These are phyloP conservation scores for Colletotrichum euphorbiae DNA, from an alignment of 2,329 filamentous ascomycete genomes.

Conservation along the genomic window DNA sequence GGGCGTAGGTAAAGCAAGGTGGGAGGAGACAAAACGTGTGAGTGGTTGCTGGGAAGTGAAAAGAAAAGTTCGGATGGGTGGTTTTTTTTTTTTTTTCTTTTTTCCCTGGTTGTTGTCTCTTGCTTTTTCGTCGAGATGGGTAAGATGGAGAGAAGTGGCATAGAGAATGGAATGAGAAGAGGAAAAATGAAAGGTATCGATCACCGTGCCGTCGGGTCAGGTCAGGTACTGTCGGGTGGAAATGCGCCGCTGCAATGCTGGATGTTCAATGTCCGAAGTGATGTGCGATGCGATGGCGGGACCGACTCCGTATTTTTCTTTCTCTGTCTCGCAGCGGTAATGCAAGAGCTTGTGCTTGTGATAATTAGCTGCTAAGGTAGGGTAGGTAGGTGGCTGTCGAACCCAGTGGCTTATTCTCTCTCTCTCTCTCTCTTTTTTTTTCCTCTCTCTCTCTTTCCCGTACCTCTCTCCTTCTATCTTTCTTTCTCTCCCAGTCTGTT, in stretches of 20 bases:
- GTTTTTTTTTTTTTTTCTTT: background rate
- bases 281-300: conserved; percentile 18
- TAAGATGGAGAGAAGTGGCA: background rate
- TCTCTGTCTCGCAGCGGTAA: background rate
- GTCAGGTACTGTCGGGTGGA: background rate
- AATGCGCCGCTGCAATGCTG: background rate
- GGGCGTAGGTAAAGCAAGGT: background rate
- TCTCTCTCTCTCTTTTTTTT: background rate
- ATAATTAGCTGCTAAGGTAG: no score
- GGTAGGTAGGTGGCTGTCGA: background rate
- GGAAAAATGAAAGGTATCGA: background rate
- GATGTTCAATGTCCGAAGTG: no score
- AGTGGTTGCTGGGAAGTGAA: conserved; percentile 8
- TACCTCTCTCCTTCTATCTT: background rate
- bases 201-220: background rate
- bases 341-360: no score
- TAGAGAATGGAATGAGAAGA: background rate
- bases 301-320: background rate
- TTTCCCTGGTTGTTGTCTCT: background rate
- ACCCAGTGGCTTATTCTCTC: background rate
- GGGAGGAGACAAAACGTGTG: background rate
- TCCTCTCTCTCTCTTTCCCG: background rate
- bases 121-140: background rate
- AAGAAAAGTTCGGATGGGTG: conserved; percentile 22
- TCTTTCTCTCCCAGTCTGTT: background rate